Evolutionary conservation across 352 stramenopile species (phyloP), one percentile per base, ranked within the genome.

Genomic region (Pythium utonaiense): DNA sequence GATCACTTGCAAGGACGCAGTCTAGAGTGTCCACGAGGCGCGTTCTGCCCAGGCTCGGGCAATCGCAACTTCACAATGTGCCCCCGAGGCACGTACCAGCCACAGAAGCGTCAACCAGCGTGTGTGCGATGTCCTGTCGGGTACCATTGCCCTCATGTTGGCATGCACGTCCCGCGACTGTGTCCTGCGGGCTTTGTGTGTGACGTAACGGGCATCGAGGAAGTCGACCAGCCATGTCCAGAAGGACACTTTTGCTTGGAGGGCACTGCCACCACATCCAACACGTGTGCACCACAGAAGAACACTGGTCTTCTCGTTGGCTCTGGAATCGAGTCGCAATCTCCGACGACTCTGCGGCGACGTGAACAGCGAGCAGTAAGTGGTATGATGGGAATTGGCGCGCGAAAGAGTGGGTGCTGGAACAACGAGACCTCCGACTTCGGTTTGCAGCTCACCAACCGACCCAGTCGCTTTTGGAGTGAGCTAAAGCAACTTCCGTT

Each of bases 371-470:
- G 62, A 34, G 55, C 71, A 7, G 24, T 33, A 7, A 27, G 53
- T 4, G 57, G 57, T 38, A 48, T 63, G 3, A 16, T 64, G 7
- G 69, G 56, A 31, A 59, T 97, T 22, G 91, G 91, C 6, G 76
- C 84, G 1, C 67, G 93, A 3, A 88, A 83, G 30, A 86, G 78
- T 21, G 91, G 82, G 3, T 99, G 96, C 64, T 98, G 96, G 85
- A 91, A 95, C 53, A 99, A 99, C 67, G 86, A 83, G 44, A 98
- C 96, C 3, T 62, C 86, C 24, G 96, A 99, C 57, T 98, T 98
- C 67, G 96, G 96, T 6, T 72, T 99, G 12, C 95, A 98, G 69
- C 61, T 96, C 25, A 97, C 88, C 41, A 57, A 67, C 1, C 67
- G 75, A 14, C 88, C 91, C 31, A 85, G 75, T 16, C 82, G 88